Base-by-base conservation (phyloP, 257 asterid species). In the Plantago major region DNA sequence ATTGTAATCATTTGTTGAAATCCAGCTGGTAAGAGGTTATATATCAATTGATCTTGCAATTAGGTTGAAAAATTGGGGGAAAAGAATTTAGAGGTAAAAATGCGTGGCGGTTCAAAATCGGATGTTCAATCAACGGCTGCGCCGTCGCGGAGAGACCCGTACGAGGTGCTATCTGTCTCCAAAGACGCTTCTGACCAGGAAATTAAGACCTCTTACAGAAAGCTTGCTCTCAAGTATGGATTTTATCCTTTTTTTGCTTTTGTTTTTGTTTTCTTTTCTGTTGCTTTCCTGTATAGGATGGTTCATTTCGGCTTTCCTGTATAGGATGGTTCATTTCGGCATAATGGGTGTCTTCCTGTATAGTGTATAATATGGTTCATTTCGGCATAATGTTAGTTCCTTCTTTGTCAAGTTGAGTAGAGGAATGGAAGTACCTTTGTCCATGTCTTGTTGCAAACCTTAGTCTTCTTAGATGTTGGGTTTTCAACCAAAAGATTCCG, bases 101-200 rank as follows among this genome's bases (percentile, higher is more conserved):
- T 82, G 91, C 73, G 79, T 67, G 86, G 79, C 68, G 86, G 80
- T 71, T 63, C 87, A 5, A 85, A 85, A 72, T 63, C 81, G 85
- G 97, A 78, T 82, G 96, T 91, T 50, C 37, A 86, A 0, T 80
- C 90, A 30, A 86, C 87, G 17, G 90, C 90, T 8, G 81, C 80
- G 6, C 46, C 78, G 77, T 49, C 78, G 78, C 74, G 99, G 64
- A 76, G 92, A 71, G 99, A 93, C 71, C 99, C 99, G 0, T 93
- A 93, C 62, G 99, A 93, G 84, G 99, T 93, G 70, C 79, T 93
- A 51, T 81, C 75, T 45, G 99, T 90, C 19, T 56, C 96, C 14
- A 87, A 83, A 78, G 99, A 93, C 60, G 78, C 96, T 65, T 83
- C 97, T 71, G 99, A 93, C 73, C 96, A 93, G 76, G 99, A 93